Base-by-base conservation (phyloP, 208 protist genomes). In the Tritrichomonas foetus region DNA sequence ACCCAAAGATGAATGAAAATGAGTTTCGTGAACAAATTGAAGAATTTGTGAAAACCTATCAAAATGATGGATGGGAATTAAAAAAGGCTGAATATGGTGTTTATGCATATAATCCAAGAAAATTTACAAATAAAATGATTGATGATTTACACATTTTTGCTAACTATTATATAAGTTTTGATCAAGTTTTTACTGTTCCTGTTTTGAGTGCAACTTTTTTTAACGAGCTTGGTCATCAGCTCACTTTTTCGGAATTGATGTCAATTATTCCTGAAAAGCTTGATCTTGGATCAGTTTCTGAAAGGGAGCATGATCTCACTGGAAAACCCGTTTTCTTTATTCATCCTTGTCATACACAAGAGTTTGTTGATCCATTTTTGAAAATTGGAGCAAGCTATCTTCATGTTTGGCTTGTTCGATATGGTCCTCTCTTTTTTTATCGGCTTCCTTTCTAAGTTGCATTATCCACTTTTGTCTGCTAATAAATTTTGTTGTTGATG, bases 181-280 rank as follows among this genome's bases (percentile, higher is more conserved):
- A 89, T 39, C 41, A 89, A 57, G 78, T 89, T 3, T 89, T 89
- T 50, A 44, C 33, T 57, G 78, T 39, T 53, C 78, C 78, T 22
- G 78, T 89, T 16, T 89, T 89, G 16, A 53, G 41, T n/a, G 78
- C 78, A 33, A 53, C 44, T 57, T 89, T 89, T 89, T 89, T 47
- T 50, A 89, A 13, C 5, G 78, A 89, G 39, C 30, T n/a, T 39
- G 78, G 78, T 53, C 78, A 89, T 57, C 8, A 49, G 39, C 57
- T 89, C 9, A 89, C 78, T 39, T 57, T 57, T 57, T 25, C 33
- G 27, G 78, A 89, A 57, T 57, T 89, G 16, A 33, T 55, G 14
- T 16, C 9, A 61, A 61, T 89, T 39, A 53, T 89, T 14, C 78
- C 78, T 36, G 22, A 89, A 61, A 89, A 57, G 44, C 41, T 89